Evolutionary conservation across 495 filamentous ascomycete genomes (phyloP).

Genomic region (Saxophila tyrrhenica): DNA sequence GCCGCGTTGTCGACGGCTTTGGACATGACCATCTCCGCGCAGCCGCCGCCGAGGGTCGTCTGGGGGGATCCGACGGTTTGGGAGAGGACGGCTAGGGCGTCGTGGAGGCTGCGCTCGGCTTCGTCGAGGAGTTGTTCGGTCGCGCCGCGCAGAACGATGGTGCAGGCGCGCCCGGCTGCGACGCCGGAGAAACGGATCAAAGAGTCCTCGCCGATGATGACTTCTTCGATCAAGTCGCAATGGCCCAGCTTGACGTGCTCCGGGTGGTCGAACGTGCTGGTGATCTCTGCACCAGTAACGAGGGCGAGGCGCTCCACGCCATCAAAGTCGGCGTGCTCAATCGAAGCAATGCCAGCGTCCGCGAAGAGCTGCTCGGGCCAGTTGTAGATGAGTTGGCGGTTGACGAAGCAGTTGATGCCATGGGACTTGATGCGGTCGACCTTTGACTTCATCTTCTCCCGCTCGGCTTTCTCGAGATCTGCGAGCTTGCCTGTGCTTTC

Average conservation of each 20-base stretch:
- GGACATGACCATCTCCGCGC: slow-evolving; percentile 97
- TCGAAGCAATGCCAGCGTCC: slow-evolving; percentile 93
- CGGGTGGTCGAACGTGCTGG: slow-evolving; percentile 95
- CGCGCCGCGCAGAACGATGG: slow-evolving; percentile 89
- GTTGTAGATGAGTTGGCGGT: slow-evolving; percentile 98
- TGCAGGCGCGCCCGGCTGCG: slow-evolving; percentile 88
- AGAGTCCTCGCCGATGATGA: slow-evolving; percentile 95
- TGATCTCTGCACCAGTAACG: slow-evolving; percentile 93
- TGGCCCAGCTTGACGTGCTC: slow-evolving; percentile 91
- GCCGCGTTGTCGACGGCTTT: slow-evolving; percentile 93
- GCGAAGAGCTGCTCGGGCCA: slow-evolving; percentile 99
- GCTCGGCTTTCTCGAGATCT: slow-evolving; percentile 93
- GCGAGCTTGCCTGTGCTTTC: slow-evolving; percentile 91
- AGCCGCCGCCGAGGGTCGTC: slow-evolving; percentile 89
- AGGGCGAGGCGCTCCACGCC: slow-evolving; percentile 90
- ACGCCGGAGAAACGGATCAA: slow-evolving; percentile 96
- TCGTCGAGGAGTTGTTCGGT: slow-evolving; percentile 96
- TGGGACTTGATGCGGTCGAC: slow-evolving; percentile 98
- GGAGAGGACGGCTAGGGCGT: slow-evolving; percentile 91
- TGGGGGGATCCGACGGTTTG: slow-evolving; percentile 93
- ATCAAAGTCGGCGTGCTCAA: slow-evolving; percentile 98
- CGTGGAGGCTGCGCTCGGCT: slow-evolving; percentile 89
- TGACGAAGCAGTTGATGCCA: slow-evolving; percentile 99
- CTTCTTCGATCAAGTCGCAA: slow-evolving; percentile 92
- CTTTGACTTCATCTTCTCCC: slow-evolving; percentile 98